Conservation (phyloP, 2,329 filamentous ascomycete species). For the Colletotrichum camelliae region DNA sequence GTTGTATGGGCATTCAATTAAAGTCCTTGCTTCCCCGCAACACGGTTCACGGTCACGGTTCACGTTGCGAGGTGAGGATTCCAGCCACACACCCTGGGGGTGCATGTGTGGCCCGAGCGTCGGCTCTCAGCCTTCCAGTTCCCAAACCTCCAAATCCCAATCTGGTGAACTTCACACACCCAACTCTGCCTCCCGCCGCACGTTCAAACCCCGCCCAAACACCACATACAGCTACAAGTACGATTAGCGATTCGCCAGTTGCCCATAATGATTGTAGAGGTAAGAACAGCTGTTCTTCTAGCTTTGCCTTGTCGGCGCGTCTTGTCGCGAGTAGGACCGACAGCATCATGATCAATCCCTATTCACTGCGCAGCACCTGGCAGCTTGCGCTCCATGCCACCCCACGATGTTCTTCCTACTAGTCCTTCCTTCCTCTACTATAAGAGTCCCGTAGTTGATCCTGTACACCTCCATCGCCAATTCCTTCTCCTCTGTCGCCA, state of each 20-base stretch:
- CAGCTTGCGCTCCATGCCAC: slow-evolving; percentile 1
- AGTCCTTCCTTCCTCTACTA: neutral
- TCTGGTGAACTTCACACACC: slow-evolving; percentile 17
- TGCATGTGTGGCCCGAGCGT: slow-evolving; percentile 13
- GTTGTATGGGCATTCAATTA: slow-evolving; percentile 7
- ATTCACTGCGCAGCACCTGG: neutral
- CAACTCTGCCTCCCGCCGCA: neutral
- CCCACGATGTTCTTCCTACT: neutral
- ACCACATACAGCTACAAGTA: slow-evolving; percentile 1
- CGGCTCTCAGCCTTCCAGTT: slow-evolving; percentile 18
- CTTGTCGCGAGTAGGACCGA: neutral
- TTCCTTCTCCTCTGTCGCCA: neutral
- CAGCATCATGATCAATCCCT: neutral
- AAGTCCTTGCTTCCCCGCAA: slow-evolving; percentile 23
- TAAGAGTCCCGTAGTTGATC: neutral
- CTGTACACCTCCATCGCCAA: neutral
- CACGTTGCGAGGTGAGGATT: neutral
- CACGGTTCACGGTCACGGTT: slow-evolving; percentile 1
- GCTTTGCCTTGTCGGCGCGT: neutral
- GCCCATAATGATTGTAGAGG: slow-evolving; percentile 36
- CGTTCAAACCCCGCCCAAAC: neutral
- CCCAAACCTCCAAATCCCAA: slow-evolving; percentile 22
- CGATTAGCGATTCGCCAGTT: neutral
- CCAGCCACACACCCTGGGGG: slow-evolving; percentile 19
- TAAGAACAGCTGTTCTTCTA: slow-evolving; percentile 21